phyloP scores from a whole-genome alignment of 148 eudicot species.

The Rhododendron kiyosumense region DNA sequence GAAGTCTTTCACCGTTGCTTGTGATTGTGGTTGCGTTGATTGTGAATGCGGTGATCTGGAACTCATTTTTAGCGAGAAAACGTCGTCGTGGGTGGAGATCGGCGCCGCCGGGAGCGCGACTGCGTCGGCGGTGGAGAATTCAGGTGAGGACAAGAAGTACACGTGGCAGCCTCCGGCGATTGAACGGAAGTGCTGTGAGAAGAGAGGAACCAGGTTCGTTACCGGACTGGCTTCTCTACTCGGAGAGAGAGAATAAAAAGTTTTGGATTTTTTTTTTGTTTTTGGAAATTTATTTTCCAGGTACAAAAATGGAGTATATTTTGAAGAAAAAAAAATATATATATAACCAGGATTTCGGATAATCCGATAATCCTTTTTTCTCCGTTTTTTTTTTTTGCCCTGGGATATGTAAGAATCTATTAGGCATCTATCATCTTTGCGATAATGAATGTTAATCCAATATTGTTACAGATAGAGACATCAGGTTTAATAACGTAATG shows the following conservation, averaged over 20 bases:
- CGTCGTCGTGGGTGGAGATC: not conserved
- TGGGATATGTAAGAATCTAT: slow-evolving; percentile 12
- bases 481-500: not conserved
- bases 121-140: not conserved
- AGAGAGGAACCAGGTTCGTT: slow-evolving; percentile 39
- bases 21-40: not conserved
- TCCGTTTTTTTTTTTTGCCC: not conserved
- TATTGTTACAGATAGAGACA: not conserved
- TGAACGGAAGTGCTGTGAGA: slow-evolving; percentile 41
- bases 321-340: not conserved
- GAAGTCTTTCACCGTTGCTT: not conserved
- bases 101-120: not conserved
- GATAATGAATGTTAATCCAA: not conserved
- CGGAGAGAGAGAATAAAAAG: slow-evolving; percentile 42
- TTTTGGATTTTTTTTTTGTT: slow-evolving; percentile 21
- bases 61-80: slow-evolving; percentile 22
- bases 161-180: slow-evolving; percentile 55
- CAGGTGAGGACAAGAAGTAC: slow-evolving; percentile 17
- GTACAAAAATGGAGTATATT: not conserved
- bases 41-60: slow-evolving; percentile 25
- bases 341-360: slow-evolving; percentile 1
- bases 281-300: not conserved
- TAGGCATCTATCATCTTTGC: not conserved
- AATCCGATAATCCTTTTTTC: not conserved
- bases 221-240: slow-evolving; percentile 62